Evolutionary conservation across 345 rosid genomes (phyloP), one percentile per base, ranked within the genome.

Genomic region (Pugionium cornutum): DNA sequence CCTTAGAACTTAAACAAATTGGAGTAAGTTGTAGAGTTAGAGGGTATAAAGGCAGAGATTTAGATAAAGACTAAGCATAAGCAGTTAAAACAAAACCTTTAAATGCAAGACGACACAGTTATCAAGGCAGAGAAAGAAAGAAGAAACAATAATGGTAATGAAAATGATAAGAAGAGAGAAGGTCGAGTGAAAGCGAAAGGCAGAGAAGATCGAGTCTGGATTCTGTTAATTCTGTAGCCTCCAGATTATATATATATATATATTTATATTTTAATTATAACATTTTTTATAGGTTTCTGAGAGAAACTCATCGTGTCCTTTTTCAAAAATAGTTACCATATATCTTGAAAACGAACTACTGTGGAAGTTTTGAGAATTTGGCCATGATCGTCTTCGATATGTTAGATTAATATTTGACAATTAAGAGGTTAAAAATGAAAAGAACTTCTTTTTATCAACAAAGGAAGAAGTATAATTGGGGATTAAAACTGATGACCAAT

Each of bases 131-230:
- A 54, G 58, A 18, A 58, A 60, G 31, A 39, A 26, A 31, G 9
- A 37, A 49, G 25, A 64, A 74, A 70, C 50, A 61, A 70, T 75
- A 72, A 71, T 62, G 70, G 74, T 63, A 79, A 75, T 76, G 78
- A 79, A 58, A 74, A 67, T 68, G 79, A 77, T 69, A 63, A 50
- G 68, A 59, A 59, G 72, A 53, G 65, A 68, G 80, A 55, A 49
- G 33, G 35, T 43, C 35, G 48, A 53, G 39, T 69, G 86, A 83
- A 81, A 82, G 82, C 74, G 84, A 82, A 73, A 75, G 84, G 70
- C 58, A 61, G 46, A 58, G 52, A 58, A 52, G 46, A 56, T 47
- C 59, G 2, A 39, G 41, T 44, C 67, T 29, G 39, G 8, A 7
- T 30, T 18, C 51, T 72, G 48, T 64, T 65, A 40, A 18, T 56